A percentile compares a stretch with the other conserved stretches of the same genome.
Conservation (phyloP, 768 basidiomycete genomes). For the Leucocoprinus birnbaumii region DNA sequence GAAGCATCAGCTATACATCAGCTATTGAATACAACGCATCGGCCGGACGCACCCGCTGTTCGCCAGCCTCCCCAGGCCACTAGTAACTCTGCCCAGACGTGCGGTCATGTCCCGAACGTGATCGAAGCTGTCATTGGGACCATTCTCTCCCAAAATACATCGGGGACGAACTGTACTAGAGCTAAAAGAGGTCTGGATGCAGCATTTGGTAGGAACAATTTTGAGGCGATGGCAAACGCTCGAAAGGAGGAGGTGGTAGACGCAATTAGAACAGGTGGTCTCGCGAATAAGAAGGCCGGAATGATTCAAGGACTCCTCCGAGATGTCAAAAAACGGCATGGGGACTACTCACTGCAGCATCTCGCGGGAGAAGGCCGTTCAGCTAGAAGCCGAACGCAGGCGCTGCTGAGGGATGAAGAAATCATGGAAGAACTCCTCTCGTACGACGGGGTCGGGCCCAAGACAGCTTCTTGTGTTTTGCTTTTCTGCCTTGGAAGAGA, state of each 20-base stretch:
- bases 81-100: conserved; percentile 40
- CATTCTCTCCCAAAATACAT: conserved; percentile 61
- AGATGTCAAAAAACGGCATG: conserved; percentile 42
- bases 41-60: conserved; percentile 23
- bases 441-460: conserved; percentile 58
- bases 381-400: not conserved
- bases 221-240: conserved; percentile 44
- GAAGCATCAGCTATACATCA: conserved; percentile 38
- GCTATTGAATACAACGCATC: conserved; percentile 37
- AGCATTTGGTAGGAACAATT: conserved; percentile 48
- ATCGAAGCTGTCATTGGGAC: conserved; percentile 57
- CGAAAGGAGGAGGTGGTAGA: conserved; percentile 39
- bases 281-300: conserved; percentile 58
- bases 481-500: conserved; percentile 59
- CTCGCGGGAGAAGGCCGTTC: conserved; percentile 32
- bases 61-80: conserved; percentile 20
- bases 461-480: conserved; percentile 62
- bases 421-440: conserved; percentile 57
- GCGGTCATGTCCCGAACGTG: conserved; percentile 48
- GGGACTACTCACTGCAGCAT: conserved; percentile 56
- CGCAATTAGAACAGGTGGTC: conserved; percentile 50
- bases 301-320: conserved; percentile 48
- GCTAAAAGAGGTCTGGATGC: conserved; percentile 48
- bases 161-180: conserved; percentile 43
- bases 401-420: conserved; percentile 32